Evolutionary conservation across 1,139 yeast genomes (phyloP), one percentile per base, ranked within the genome.

Genomic region (Blastobotrys indianensis): DNA sequence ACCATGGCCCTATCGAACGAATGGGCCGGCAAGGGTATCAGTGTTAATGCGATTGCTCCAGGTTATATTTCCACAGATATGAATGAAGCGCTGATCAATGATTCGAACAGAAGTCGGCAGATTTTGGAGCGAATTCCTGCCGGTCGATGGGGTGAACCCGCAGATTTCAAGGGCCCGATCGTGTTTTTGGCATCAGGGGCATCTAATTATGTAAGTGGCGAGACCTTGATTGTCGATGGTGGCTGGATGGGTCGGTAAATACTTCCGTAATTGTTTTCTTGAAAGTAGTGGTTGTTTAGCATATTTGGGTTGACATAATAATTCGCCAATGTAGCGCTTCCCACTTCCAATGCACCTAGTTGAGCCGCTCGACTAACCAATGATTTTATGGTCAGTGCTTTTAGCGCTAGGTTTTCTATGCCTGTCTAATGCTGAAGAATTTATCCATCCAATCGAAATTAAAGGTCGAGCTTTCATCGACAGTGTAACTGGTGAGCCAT

Each of bases 391-490:
- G 25, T 7, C 25, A 20, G 4, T 20, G 25, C 25, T 20, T 20
- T 20, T 20, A 20, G 28, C 23, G 8, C 13, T 34, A 34, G 13
- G 28, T n/a, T 9, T 30, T 8, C 13, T 30, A 8, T 6, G n/a
- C n/a, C 16, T 41, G 1, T 36, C 23, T 13, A 35, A 9, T n/a
- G 45, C 42, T 11, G 23, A 15, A 12, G 37, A 37, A 23, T 34
- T 30, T 59, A 66, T 43, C 65, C 58, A 54, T 32, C 70, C 74
- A 5, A 65, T 69, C 41, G 62, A 54, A 23, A 72, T 84, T 12
- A 70, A 71, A 45, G 94, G 88, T 1, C 76, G 80, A 35, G 83
- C 80, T 58, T 90, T 92, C 58, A 72, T 81, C 42, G 88, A 88
- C 58, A 74, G 87, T 2, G 75, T 79, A n/a, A 85, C 95, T 1